Evolutionary conservation across 192 early-diverging fungal genomes (phyloP), one percentile per base, ranked within the genome.

Genomic region (Dimargaris verticillata): DNA sequence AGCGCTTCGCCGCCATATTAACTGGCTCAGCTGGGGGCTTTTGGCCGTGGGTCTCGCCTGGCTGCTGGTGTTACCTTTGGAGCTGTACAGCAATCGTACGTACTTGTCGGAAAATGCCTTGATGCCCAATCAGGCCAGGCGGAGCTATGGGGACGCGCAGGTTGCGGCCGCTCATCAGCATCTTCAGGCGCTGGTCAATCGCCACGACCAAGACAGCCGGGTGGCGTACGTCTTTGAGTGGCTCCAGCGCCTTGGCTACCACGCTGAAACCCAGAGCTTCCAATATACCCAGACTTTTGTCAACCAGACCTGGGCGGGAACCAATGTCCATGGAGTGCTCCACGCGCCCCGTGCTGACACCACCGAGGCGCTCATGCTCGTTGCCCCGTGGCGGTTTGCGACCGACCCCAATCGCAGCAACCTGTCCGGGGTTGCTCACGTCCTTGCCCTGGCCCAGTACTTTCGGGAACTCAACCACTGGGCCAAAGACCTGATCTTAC

Each of bases 401-500:
- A 17, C 42, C 3, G 60, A 9, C 20, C 12, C 9, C 20, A 49
- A 18, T 45, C 41, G 63, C 77, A 75, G 51, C 28, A 81, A 81
- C 60, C 72, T 64, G 17, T 73, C 74, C 65, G 75, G 67, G 12
- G 63, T 78, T 28, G 62, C 75, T 7, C 59, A 71, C 22, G 48
- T 74, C 29, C 63, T 81, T 25, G 74, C 80, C 3, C 63, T 83
- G 22, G 78, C 61, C 17, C 38, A 63, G 18, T 59, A 24, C 18
- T 44, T 51, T 28, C 22, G 66, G 68, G 81, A 79, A 28, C 70
- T 81, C 55, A 83, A 82, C 48, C 86, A 91, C 69, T 94, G 92
- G 89, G 83, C 91, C 46, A 91, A 93, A 69, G 94, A 97, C 68
- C 77, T 93, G 24, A 82, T 97, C 11, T 83, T 97, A 52, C 68